A percentile compares a stretch with the other conserved stretches of the same genome.
Conservation (phyloP, 1,284 basidiomycete species). For the Vanrija sp. region DNA sequence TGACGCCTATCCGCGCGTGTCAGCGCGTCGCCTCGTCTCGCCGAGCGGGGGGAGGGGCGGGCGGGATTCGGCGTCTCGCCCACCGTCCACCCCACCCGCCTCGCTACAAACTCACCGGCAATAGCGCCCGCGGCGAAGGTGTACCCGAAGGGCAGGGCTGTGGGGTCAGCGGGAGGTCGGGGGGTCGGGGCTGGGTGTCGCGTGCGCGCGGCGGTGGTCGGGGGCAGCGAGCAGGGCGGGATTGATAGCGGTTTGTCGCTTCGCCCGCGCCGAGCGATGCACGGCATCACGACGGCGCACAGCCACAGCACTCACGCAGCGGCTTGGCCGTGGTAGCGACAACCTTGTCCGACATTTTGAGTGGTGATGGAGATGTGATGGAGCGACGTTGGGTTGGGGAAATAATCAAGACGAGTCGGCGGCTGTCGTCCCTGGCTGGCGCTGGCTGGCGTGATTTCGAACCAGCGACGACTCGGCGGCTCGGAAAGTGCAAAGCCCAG, state of each 20-base stretch:
- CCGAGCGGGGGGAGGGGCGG: background rate
- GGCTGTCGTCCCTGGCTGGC: background rate
- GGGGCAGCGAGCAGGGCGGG: background rate
- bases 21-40: background rate
- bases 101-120: slow-evolving; percentile 58
- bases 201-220: background rate
- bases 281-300: background rate
- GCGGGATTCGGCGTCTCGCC: background rate
- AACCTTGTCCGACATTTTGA: slow-evolving; percentile 1
- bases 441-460: too few relatives aligned
- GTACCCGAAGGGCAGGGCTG: slow-evolving; percentile 77
- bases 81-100: too few relatives aligned
- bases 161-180: background rate
- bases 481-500: too few relatives aligned
- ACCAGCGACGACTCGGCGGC: too few relatives aligned
- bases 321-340: background rate
- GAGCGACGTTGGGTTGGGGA: background rate
- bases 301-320: background rate
- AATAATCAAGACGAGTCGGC: background rate
- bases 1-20: slow-evolving; percentile 50
- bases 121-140: slow-evolving; percentile 89
- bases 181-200: background rate
- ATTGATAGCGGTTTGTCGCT: too few relatives aligned
- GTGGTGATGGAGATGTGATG: background rate
- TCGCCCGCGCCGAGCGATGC: background rate